These are phyloP conservation scores for Triangularia verruculosa DNA, from an alignment of 2,329 filamentous ascomycete genomes.

Conservation along the genomic window DNA sequence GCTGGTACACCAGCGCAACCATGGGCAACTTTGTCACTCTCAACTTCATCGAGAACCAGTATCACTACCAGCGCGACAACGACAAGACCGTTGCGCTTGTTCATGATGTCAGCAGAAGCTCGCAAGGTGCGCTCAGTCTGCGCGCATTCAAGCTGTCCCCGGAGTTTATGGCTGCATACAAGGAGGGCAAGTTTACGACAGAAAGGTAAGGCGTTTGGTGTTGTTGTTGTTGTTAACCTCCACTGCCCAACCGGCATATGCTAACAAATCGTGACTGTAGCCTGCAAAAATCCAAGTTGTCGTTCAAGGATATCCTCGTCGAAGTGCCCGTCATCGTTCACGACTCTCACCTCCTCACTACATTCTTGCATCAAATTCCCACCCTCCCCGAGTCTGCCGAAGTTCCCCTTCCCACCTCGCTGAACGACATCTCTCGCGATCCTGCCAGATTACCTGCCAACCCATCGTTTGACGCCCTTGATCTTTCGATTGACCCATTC, in stretches of 20 bases:
- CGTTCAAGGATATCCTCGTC: constrained; percentile 88
- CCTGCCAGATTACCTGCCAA: constrained; percentile 64
- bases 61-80: constrained; percentile 94
- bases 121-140: constrained; percentile 84
- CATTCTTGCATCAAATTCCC: constrained; percentile 90
- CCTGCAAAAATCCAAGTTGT: constrained; percentile 88
- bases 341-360: constrained; percentile 96
- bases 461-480: constrained; percentile 85
- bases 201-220: constrained; percentile 71
- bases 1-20: constrained; percentile 97
- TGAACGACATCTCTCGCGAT: constrained; percentile 72
- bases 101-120: constrained; percentile 92
- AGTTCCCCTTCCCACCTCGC: constrained; percentile 72
- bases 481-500: constrained; percentile 94
- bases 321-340: constrained; percentile 88
- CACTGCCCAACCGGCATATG: constrained; percentile 5
- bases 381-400: constrained; percentile 61
- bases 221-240: no score
- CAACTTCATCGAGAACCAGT: constrained; percentile 96
- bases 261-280: constrained; percentile 44
- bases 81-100: constrained; percentile 85
- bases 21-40: constrained; percentile 98
- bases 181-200: constrained; percentile 96
- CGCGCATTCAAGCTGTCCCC: constrained; percentile 88
- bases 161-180: constrained; percentile 84